These are phyloP conservation scores for Dothideomycetidae sp. DNA, from an alignment of 2,329 filamentous ascomycete species.

Conservation along the genomic window DNA sequence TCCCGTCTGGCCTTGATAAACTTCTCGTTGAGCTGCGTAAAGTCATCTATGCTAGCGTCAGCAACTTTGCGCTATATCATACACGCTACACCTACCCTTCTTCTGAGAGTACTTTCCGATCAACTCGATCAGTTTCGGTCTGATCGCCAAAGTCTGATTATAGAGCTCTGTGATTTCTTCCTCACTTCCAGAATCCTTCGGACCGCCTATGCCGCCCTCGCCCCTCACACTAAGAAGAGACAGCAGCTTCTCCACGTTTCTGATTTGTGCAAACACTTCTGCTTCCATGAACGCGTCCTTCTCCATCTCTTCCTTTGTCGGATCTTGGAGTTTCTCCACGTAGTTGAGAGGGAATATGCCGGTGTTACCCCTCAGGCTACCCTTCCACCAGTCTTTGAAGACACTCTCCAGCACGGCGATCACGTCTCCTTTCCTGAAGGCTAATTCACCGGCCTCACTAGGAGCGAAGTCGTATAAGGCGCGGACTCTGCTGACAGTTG, in stretches of 20 bases:
- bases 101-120: constrained; percentile 99
- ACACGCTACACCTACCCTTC: constrained; percentile 52
- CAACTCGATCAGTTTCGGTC: constrained; percentile 91
- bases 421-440: constrained; percentile 92
- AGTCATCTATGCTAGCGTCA: constrained; percentile 56
- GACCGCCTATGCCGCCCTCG: constrained; percentile 37
- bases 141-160: constrained; percentile 83
- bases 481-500: constrained; percentile 85
- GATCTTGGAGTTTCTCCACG: constrained; percentile 91
- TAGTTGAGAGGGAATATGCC: constrained; percentile 98
- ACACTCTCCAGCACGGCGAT: constrained; percentile 96
- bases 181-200: constrained; percentile 57
- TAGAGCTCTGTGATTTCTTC: constrained; percentile 89
- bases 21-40: constrained; percentile 96
- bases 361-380: constrained; percentile 81
- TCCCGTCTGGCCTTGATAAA: constrained; percentile 97
- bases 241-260: constrained; percentile 67
- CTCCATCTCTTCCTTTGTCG: constrained; percentile 85
- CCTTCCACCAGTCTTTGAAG: constrained; percentile 99
- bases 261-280: constrained; percentile 62
- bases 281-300: constrained; percentile 91
- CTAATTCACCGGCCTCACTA: constrained; percentile 83
- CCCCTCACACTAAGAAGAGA: constrained; percentile 75
- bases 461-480: constrained; percentile 91
- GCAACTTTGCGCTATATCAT: constrained; percentile 1